A percentile compares a stretch with the other conserved stretches of the same genome.
phyloP scores from a whole-genome alignment of 2,329 filamentous ascomycete genomes.

The Verticillium nonalfalfae region DNA sequence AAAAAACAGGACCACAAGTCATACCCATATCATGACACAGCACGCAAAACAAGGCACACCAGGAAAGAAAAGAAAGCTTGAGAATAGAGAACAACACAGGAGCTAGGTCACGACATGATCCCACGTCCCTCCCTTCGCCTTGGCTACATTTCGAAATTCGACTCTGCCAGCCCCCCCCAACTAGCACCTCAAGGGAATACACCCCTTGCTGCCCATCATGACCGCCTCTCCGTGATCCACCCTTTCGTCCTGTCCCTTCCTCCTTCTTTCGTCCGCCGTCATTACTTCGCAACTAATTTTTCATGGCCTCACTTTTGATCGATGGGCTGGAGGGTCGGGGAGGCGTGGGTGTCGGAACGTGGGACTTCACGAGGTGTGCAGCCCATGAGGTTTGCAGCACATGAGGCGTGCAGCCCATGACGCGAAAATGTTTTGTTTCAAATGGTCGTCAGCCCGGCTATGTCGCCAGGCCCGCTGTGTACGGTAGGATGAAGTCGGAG shows the following conservation, averaged over 20 bases:
- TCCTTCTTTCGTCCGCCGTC: not conserved
- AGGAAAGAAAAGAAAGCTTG: conserved; percentile 1
- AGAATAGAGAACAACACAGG: conserved; percentile 1
- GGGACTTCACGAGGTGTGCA: not conserved
- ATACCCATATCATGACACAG: too few species aligned
- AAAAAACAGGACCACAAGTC: too few species aligned
- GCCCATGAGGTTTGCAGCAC: too few species aligned
- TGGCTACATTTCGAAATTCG: not conserved
- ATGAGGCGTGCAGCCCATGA: too few species aligned
- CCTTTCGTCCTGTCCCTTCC: not conserved
- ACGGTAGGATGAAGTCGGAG: not conserved
- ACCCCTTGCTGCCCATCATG: not conserved
- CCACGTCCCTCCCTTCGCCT: not conserved
- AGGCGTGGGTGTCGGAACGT: not conserved
- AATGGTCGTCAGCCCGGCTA: not conserved
- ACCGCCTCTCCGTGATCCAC: not conserved
- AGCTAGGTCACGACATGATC: not conserved
- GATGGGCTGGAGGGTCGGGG: not conserved
- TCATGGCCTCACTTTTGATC: not conserved
- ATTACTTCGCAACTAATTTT: not conserved
- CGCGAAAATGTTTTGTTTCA: not conserved
- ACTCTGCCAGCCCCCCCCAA: not conserved
- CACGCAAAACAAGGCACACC: not conserved
- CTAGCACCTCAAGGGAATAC: too few species aligned
- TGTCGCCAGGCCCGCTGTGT: not conserved